phyloP scores from a whole-genome alignment of 2,329 filamentous ascomycete species.

The Penicillium vulpinum region DNA sequence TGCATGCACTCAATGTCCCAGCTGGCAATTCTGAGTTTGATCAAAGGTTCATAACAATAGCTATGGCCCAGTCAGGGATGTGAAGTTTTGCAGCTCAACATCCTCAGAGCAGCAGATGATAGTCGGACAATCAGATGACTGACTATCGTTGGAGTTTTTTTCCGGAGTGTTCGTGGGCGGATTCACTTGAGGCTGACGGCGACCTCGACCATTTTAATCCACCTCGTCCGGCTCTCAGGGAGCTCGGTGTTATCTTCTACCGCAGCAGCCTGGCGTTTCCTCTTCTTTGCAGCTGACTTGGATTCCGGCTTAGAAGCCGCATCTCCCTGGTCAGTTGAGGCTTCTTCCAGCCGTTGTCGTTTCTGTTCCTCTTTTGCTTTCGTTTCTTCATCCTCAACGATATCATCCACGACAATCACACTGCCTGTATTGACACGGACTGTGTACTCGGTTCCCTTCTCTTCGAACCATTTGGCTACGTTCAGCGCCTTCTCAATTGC shows the following conservation, averaged over 20 bases:
- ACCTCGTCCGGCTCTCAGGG: slow-evolving; percentile 47
- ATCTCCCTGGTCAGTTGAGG: slow-evolving; percentile 14
- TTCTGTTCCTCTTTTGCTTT: slow-evolving; percentile 30
- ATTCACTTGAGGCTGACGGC: slow-evolving; percentile 44
- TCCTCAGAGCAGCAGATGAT: not conserved
- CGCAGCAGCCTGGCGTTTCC: slow-evolving; percentile 27
- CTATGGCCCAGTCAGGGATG: too few relatives aligned
- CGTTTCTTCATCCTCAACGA: slow-evolving; percentile 46
- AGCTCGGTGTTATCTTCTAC: slow-evolving; percentile 35
- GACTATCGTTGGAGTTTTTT: not conserved
- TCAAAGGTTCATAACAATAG: not conserved
- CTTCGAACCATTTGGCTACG: slow-evolving; percentile 58
- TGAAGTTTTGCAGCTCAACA: not conserved
- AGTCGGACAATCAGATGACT: not conserved
- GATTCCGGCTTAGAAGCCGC: slow-evolving; percentile 9
- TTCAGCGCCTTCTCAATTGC: slow-evolving; percentile 60
- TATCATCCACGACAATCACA: slow-evolving; percentile 61
- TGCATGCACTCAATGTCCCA: not conserved
- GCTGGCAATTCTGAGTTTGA: not conserved
- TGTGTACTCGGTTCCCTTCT: slow-evolving; percentile 50
- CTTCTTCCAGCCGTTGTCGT: slow-evolving; percentile 18
- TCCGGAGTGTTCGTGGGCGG: not conserved
- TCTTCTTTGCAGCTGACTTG: slow-evolving; percentile 29
- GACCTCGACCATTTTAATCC: slow-evolving; percentile 51
- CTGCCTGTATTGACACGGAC: slow-evolving; percentile 58